Evolutionary conservation across 306 rosid species (phyloP).

Genomic region (Medicago arabica): DNA sequence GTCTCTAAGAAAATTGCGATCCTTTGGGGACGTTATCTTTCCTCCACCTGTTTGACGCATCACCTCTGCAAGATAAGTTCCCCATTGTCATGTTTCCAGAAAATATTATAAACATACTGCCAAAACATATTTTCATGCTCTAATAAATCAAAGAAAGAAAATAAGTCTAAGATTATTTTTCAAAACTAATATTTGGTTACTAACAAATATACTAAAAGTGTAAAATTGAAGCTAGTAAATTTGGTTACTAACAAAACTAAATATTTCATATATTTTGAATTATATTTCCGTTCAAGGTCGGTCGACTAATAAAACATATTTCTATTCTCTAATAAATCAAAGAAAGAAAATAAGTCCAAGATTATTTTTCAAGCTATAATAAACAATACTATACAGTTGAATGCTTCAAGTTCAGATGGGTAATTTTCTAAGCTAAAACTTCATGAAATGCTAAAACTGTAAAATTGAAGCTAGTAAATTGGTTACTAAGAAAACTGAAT

Average conservation of each 20-base stretch:
- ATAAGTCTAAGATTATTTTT: neutral
- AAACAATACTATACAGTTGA: neutral
- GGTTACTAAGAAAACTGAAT: constrained; percentile 1
- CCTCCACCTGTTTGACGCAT: constrained; percentile 79
- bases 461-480: neutral
- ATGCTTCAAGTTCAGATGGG: constrained; percentile 1
- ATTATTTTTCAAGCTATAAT: constrained; percentile 7
- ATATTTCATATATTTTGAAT: too few relatives aligned
- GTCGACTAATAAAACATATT: neutral
- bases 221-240: too few relatives aligned
- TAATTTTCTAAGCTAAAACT: neutral
- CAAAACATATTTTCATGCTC: neutral
- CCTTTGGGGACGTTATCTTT: constrained; percentile 66
- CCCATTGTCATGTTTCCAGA: constrained; percentile 34
- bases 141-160: constrained; percentile 11
- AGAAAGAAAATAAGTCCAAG: constrained; percentile 1
- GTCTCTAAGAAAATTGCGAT: constrained; percentile 51
- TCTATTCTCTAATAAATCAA: neutral
- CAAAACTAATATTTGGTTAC: too few relatives aligned
- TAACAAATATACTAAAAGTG: too few relatives aligned
- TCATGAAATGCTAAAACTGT: neutral
- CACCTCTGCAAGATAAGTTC: constrained; percentile 68
- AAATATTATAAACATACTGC: constrained; percentile 31
- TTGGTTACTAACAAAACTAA: too few relatives aligned
- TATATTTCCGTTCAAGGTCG: too few relatives aligned